phyloP scores from a whole-genome alignment of 495 filamentous ascomycete genomes.

The Clohesyomyces aquaticus region DNA sequence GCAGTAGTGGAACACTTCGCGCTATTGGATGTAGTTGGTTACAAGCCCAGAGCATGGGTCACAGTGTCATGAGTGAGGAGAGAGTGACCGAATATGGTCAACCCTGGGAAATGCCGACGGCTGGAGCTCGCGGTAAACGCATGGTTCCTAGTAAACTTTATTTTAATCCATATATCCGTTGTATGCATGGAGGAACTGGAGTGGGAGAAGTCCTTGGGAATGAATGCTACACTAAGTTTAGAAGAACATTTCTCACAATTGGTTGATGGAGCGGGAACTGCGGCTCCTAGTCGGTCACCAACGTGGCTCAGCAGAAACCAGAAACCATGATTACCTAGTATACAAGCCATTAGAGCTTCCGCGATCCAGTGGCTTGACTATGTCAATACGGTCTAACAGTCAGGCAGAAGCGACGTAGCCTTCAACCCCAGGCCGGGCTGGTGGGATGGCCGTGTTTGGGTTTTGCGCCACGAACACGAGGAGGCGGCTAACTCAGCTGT shows the following conservation, averaged over 20 bases:
- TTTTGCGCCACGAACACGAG: neutral
- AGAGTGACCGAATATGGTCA: neutral
- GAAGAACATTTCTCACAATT: no score
- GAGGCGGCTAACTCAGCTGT: neutral
- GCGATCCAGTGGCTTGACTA: neutral
- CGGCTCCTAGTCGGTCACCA: neutral
- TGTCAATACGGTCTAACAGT: neutral
- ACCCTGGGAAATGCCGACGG: neutral
- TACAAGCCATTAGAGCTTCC: neutral
- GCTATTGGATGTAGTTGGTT: constrained; percentile 29
- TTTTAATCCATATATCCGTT: no score
- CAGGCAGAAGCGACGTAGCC: neutral
- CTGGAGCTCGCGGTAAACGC: neutral
- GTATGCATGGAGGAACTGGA: no score
- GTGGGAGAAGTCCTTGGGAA: no score
- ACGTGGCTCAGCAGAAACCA: neutral
- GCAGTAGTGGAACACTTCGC: constrained; percentile 15
- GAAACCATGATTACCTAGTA: neutral
- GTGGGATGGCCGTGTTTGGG: neutral
- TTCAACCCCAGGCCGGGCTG: neutral
- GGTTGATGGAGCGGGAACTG: no score
- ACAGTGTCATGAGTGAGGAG: constrained; percentile 1
- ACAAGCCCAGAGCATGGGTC: constrained; percentile 3
- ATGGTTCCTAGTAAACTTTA: neutral
- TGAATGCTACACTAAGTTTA: no score